Conservation (phyloP, 768 basidiomycete genomes). For the Naganishia friedmannii region DNA sequence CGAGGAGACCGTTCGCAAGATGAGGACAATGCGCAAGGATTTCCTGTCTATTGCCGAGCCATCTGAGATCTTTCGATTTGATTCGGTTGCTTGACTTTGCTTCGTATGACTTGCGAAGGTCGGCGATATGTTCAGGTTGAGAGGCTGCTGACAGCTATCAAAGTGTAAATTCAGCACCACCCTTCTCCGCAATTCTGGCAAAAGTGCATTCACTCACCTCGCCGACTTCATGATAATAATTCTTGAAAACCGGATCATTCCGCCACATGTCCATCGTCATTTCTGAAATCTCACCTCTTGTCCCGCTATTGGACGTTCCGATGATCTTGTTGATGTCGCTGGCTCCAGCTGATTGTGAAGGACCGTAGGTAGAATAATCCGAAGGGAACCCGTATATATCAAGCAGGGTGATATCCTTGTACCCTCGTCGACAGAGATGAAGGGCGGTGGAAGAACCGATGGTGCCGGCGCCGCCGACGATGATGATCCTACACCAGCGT, state of each 20-base stretch:
- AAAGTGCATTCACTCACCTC: slow-evolving; percentile 34
- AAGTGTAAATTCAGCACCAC: background rate
- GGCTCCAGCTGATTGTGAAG: slow-evolving; percentile 32
- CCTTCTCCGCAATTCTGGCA: background rate
- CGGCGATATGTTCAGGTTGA: slow-evolving; percentile 4
- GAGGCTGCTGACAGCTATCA: slow-evolving; percentile 11
- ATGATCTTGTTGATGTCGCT: slow-evolving; percentile 50
- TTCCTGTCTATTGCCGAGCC: slow-evolving; percentile 9
- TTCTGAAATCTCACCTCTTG: slow-evolving; percentile 32
- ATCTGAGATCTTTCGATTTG: slow-evolving; percentile 13
- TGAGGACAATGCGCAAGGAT: slow-evolving; percentile 23
- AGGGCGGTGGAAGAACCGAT: slow-evolving; percentile 49
- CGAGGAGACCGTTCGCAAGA: slow-evolving; percentile 22
- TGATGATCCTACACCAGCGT: slow-evolving; percentile 12
- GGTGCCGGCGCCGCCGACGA: slow-evolving; percentile 49
- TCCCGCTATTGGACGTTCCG: slow-evolving; percentile 9
- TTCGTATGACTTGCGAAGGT: slow-evolving; percentile 26
- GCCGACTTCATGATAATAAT: slow-evolving; percentile 43
- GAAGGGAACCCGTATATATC: slow-evolving; percentile 43
- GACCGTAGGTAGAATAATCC: slow-evolving; percentile 34
- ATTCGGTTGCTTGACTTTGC: background rate
- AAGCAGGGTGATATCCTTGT: slow-evolving; percentile 42
- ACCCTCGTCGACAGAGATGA: slow-evolving; percentile 46
- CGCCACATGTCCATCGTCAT: slow-evolving; percentile 46
- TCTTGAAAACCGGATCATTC: slow-evolving; percentile 43